Evolutionary conservation across 768 basidiomycete genomes (phyloP), one percentile per base, ranked within the genome.

Genomic region (Agaricus bisporus): DNA sequence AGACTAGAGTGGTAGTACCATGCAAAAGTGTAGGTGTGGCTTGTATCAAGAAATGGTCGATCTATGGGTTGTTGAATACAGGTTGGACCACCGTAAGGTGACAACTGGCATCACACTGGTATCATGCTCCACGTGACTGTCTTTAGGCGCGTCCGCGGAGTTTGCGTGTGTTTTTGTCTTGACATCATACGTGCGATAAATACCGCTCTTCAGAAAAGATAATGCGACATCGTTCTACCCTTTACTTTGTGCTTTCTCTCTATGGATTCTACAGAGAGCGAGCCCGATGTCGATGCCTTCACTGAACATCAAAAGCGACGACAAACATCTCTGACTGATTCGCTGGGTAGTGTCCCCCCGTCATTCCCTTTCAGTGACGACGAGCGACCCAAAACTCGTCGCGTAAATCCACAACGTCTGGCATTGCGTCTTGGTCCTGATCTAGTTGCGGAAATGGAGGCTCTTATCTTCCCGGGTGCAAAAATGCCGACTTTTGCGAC

Each of bases 401-500:
- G 77, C 57, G 85, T 87, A 59, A 86, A 87, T 58, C 85, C 85
- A 4, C 81, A 85, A 57, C 81, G 81, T 47, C 73, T 88, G 36
- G 85, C 86, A n/a, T 66, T 76, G 46, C 77, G 85, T 15, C 76
- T 88, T 42, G 82, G 80, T 41, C 80, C 84, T 12, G 78, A 82
- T 28, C 75, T 87, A 28, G 81, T 87, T 20, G 74, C 77, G 38
- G 86, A 89, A 63, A 78, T 89, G 71, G 84, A 89, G 61, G 80
- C 79, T n/a, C 70, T 80, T 52, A 84, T 90, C 41, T 66, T 74
- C 47, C 82, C 85, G 9, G 87, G 87, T 39, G 82, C 80, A 41
- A 85, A 87, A 62, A 90, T 90, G 87, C 87, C 87, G 6, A 78
- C 81, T 9, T 90, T 88, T 60, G 74, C 80, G 7, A 71, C 83